These are phyloP conservation scores for Wallacemonas sp. DNA, from an alignment of 208 protist genomes.

Conservation along the genomic window DNA sequence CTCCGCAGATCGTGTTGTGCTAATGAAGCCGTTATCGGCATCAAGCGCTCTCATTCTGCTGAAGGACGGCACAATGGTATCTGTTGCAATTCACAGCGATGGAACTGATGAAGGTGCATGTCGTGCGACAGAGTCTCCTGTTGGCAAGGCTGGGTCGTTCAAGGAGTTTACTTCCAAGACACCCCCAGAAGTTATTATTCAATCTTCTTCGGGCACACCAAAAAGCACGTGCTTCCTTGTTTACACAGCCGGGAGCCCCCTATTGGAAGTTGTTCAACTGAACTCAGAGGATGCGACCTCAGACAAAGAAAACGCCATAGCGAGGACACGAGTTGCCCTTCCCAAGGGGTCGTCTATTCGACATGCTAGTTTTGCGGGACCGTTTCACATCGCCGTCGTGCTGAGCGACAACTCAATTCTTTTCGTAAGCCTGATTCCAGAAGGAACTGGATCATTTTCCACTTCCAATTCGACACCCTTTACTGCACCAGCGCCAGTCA, in stretches of 20 bases:
- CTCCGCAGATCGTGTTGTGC: not conserved
- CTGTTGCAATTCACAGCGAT: not conserved
- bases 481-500: not conserved
- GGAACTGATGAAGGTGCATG: not conserved
- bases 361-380: slow-evolving; percentile 23
- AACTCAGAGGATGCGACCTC: not conserved
- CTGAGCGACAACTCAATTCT: not conserved
- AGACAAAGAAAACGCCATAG: not conserved
- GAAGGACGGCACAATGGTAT: slow-evolving; percentile 7
- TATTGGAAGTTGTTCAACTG: not conserved
- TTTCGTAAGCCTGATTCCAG: slow-evolving; percentile 15
- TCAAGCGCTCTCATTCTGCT: not conserved
- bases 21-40: slow-evolving; percentile 7
- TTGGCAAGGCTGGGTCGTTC: not conserved
- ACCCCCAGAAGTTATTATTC: not conserved
- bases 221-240: not conserved
- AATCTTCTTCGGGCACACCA: not conserved
- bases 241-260: not conserved
- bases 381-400: slow-evolving; percentile 29
- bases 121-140: not conserved
- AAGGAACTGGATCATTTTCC: slow-evolving; percentile 1
- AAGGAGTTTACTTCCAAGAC: slow-evolving; percentile 2
- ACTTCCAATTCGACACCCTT: not conserved
- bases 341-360: slow-evolving; percentile 15
- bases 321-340: slow-evolving; percentile 3